phyloP scores from a whole-genome alignment of 2,329 filamentous ascomycete genomes.

The Grosmannia clavigera region DNA sequence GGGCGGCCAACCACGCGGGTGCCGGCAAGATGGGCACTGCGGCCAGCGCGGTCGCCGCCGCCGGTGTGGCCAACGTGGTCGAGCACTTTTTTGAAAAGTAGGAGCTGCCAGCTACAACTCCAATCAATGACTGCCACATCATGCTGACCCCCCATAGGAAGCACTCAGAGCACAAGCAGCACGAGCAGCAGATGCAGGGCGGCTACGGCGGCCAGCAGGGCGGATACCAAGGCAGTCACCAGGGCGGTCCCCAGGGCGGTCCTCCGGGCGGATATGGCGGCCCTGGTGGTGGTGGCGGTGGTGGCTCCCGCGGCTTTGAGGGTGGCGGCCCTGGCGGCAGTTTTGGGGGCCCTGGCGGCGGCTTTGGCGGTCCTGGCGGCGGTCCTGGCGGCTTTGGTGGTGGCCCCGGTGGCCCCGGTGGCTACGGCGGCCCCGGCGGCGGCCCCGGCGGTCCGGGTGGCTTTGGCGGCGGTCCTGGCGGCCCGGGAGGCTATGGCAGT shows the following conservation, averaged over 20 bases:
- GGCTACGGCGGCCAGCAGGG: not conserved
- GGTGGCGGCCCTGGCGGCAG: not conserved
- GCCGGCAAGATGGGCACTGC: constrained; percentile 38
- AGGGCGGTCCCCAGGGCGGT: not conserved
- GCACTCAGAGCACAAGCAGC: not conserved
- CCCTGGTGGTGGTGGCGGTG: not conserved
- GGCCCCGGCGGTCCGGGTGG: not conserved
- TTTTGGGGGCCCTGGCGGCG: not conserved
- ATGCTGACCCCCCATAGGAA: not conserved
- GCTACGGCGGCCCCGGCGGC: not conserved
- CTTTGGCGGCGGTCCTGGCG: not conserved
- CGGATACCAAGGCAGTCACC: not conserved
- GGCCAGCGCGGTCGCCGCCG: constrained; percentile 37
- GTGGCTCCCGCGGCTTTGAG: not conserved
- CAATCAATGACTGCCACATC: not conserved
- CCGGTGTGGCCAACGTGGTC: constrained; percentile 41
- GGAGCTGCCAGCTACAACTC: not conserved
- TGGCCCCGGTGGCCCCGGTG: constrained; percentile 1
- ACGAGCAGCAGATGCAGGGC: not conserved
- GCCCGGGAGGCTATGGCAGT: not conserved
- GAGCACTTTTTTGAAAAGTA: constrained; percentile 22
- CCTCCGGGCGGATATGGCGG: constrained; percentile 1
- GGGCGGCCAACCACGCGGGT: constrained; percentile 39
- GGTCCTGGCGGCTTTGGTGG: not conserved
- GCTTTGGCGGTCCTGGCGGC: not conserved